Evolutionary conservation across 768 basidiomycete species (phyloP).

Genomic region (Macrolepiota albuminosa): DNA sequence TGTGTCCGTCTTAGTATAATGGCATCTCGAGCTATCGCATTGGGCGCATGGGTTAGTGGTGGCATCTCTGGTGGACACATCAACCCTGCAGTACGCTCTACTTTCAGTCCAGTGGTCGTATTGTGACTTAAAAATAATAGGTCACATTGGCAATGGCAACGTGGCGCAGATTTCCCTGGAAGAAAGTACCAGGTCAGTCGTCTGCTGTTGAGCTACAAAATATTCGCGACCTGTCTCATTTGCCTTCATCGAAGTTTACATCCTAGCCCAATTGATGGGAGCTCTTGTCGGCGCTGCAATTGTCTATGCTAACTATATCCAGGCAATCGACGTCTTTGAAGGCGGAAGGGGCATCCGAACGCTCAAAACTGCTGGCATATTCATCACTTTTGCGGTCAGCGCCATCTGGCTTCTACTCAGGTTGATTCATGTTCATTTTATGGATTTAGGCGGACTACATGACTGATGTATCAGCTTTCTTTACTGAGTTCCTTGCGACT

Average conservation of each 20-base stretch:
- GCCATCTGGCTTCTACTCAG: no score
- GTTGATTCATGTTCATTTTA: neutral
- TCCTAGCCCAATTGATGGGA: conserved; percentile 60
- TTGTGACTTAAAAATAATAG: conserved; percentile 21
- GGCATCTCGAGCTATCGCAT: conserved; percentile 28
- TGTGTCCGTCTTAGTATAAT: neutral
- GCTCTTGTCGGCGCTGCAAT: conserved; percentile 55
- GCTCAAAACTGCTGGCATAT: conserved; percentile 50
- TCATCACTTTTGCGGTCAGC: conserved; percentile 58
- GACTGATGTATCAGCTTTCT: conserved; percentile 35
- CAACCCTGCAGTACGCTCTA: conserved; percentile 28
- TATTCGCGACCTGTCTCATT: neutral
- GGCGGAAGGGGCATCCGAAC: conserved; percentile 51
- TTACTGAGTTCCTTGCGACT: conserved; percentile 55
- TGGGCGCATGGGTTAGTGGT: conserved; percentile 44
- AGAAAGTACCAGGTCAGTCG: conserved; percentile 51
- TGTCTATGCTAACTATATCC: conserved; percentile 62
- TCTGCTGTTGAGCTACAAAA: no score
- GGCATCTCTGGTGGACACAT: conserved; percentile 49
- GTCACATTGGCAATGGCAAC: conserved; percentile 61
- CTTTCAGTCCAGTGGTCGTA: neutral
- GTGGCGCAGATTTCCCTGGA: conserved; percentile 64
- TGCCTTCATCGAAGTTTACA: conserved; percentile 30
- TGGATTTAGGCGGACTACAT: conserved; percentile 21
- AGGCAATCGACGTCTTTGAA: conserved; percentile 61